Evolutionary conservation across 2,329 filamentous ascomycete species (phyloP).

Genomic region (Rutstroemia sp.): DNA sequence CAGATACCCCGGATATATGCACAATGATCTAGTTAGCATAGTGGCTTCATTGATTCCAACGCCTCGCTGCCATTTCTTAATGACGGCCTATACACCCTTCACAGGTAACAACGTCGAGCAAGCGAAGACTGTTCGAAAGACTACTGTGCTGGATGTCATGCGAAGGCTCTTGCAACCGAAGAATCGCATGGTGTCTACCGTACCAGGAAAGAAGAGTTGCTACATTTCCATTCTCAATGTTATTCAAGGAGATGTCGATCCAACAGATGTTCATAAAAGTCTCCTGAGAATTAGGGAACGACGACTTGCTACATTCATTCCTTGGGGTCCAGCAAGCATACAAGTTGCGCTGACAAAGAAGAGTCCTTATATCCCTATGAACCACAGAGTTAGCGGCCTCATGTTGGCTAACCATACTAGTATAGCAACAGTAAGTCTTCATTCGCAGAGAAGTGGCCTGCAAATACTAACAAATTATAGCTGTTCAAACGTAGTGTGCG

Average conservation of each 20-base stretch:
- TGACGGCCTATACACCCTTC: conserved; percentile 97
- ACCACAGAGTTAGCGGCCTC: conserved; percentile 86
- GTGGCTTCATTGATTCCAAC: conserved; percentile 93
- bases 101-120: conserved; percentile 94
- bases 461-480: conserved; percentile 29
- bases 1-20: conserved; percentile 97
- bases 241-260: conserved; percentile 96
- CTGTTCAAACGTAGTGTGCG: conserved; percentile 90
- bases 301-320: conserved; percentile 90
- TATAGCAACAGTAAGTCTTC: conserved; percentile 68
- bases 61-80: conserved; percentile 93
- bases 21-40: conserved; percentile 97
- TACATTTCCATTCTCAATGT: conserved; percentile 99
- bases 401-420: conserved; percentile 99
- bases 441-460: neutral
- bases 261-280: conserved; percentile 97
- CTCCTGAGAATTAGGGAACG: conserved; percentile 91
- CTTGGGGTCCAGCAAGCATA: conserved; percentile 96
- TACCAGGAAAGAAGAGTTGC: conserved; percentile 92
- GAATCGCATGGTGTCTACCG: conserved; percentile 97
- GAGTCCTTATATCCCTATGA: conserved; percentile 90
- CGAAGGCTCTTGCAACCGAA: conserved; percentile 90
- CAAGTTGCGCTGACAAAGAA: conserved; percentile 96
- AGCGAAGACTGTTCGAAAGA: conserved; percentile 96
- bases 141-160: conserved; percentile 97